phyloP scores from a whole-genome alignment of 441 rosid genomes.

The Erysimum cheiri region DNA sequence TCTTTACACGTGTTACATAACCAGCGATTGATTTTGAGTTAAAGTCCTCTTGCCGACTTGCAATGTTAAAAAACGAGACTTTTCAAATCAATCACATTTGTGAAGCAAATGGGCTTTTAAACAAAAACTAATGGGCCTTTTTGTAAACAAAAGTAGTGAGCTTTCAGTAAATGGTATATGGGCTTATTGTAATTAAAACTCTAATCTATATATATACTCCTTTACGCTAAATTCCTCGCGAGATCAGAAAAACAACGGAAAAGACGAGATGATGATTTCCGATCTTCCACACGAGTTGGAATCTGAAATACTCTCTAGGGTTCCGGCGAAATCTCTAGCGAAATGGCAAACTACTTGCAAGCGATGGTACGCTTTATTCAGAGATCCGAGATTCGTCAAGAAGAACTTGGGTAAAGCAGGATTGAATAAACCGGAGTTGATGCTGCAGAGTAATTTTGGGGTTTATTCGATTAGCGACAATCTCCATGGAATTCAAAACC shows the following conservation, averaged over 20 bases:
- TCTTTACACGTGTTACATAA: slow-evolving; percentile 37
- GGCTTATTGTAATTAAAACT: no score
- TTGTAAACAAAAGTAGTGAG: neutral
- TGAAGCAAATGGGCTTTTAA: neutral
- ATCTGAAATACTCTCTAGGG: slow-evolving; percentile 12
- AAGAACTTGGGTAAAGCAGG: neutral
- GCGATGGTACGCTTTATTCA: slow-evolving; percentile 12
- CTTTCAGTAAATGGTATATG: no score
- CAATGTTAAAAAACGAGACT: neutral
- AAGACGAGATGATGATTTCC: neutral
- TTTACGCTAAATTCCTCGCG: no score
- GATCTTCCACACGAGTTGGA: slow-evolving; percentile 6
- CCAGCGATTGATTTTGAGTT: neutral
- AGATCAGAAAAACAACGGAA: no score
- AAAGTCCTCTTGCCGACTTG: slow-evolving; percentile 34
- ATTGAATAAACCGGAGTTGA: neutral
- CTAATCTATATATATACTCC: no score
- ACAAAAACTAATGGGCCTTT: neutral
- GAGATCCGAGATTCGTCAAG: slow-evolving; percentile 4
- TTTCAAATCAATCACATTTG: slow-evolving; percentile 14
- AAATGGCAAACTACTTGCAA: neutral
- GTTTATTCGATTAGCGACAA: neutral
- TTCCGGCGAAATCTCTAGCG: slow-evolving; percentile 3
- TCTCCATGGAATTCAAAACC: slow-evolving; percentile 4
- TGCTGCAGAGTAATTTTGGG: neutral